Evolutionary conservation across 192 early-diverging fungal genomes (phyloP).

Genomic region (Podila horticola): DNA sequence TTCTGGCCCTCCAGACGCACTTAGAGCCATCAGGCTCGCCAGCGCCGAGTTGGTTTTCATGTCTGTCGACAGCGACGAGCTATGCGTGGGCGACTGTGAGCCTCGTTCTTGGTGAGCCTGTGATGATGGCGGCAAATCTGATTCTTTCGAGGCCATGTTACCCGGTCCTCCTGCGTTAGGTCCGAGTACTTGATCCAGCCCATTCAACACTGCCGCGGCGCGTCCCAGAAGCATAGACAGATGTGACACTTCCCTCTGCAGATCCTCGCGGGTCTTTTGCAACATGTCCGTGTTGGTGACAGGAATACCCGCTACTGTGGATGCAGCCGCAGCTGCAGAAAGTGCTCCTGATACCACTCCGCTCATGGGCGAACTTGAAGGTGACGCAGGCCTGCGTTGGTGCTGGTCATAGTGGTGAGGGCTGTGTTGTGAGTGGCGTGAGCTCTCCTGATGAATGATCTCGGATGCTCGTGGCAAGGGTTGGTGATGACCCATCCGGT

Average conservation of each 20-base stretch:
- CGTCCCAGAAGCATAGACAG: conserved; percentile 59
- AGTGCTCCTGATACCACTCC: background rate
- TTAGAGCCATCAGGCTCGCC: conserved; percentile 45
- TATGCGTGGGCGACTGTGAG: background rate
- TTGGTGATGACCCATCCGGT: conserved; percentile 8
- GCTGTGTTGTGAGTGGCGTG: conserved; percentile 7
- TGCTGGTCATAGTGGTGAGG: background rate
- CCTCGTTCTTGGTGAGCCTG: background rate
- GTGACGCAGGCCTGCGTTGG: background rate
- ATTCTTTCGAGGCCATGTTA: background rate
- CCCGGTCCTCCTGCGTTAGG: conserved; percentile 8
- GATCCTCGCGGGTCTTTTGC: conserved; percentile 63
- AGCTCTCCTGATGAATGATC: conserved; percentile 22
- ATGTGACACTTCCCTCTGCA: conserved; percentile 67
- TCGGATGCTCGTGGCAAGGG: conserved; percentile 32
- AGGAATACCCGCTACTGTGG: background rate
- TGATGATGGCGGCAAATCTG: background rate
- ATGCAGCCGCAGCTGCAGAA: background rate
- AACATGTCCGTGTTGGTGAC: conserved; percentile 52
- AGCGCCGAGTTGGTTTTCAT: conserved; percentile 40
- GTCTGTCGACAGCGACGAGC: background rate
- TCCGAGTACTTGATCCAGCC: conserved; percentile 62
- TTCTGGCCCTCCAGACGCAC: conserved; percentile 19
- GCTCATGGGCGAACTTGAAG: background rate
- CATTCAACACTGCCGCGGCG: conserved; percentile 65